Base-by-base conservation (phyloP, 169 alveolate species). In the Plasmodium chabaudi region DNA sequence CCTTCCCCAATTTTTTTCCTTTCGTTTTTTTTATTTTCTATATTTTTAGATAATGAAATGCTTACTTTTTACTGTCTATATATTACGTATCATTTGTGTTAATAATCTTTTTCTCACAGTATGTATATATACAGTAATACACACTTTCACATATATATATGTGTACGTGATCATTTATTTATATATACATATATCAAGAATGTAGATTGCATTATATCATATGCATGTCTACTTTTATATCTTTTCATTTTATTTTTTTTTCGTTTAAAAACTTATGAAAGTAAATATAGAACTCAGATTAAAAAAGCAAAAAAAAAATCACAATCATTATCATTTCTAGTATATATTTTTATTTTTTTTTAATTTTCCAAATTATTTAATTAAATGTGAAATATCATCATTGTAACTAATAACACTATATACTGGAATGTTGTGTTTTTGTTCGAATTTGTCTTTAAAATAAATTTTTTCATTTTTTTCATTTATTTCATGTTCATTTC, bases 401-500 rank as follows among this genome's bases (percentile, higher is more conserved):
- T 74, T 13, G 47, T 61, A 74, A 46, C 10, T 60, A 13, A 74
- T 59, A 19, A 74, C 61, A n/a, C 74, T 60, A 13, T 74, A 55
- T 3, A 74, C 49, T 7, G 88, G 88, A 21, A 74, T 39, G 19
- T 63, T 44, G 9, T 47, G 9, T 5, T 60, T 74, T 56, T 74
- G 53, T 21, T 74, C 88, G 25, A 74, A 74, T 27, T 61, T 19
- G 19, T 74, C 88, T 23, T 74, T 74, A 61, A 74, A 61, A 15
- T 74, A 74, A 27, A 61, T 34, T 42, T 74, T 74, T 34, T 74
- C 63, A 74, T 74, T 74, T 4, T 60, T 27, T 55, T 74, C 73
- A 49, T 74, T 74, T 53, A 74, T 51, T 19, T 59, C 74, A 65
- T 60, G 49, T 67, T 74, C 88, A 61, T 74, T 74, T 60, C 88